phyloP scores from a whole-genome alignment of 2,329 filamentous ascomycete species.

The Dothideomycetes sp. region DNA sequence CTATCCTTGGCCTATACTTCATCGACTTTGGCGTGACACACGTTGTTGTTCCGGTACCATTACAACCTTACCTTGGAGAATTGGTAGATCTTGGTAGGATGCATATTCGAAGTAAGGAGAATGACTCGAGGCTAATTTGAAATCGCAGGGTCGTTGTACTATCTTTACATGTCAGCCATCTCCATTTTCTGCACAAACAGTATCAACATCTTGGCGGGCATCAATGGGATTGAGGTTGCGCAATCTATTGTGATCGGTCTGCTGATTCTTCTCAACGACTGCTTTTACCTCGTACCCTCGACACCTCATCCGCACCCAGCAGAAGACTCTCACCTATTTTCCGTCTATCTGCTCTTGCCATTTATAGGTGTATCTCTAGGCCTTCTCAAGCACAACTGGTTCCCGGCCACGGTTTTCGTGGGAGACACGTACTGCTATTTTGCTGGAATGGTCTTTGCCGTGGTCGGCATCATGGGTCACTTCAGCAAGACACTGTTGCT shows the following conservation, averaged over 20 bases:
- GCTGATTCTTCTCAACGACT: conserved; percentile 76
- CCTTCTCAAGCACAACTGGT: conserved; percentile 87
- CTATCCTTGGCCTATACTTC: conserved; percentile 92
- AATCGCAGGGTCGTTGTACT: conserved; percentile 52
- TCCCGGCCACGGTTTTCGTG: conserved; percentile 87
- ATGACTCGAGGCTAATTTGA: not conserved
- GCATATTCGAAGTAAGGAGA: not conserved
- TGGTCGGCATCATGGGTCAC: conserved; percentile 91
- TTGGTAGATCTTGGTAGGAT: conserved; percentile 61
- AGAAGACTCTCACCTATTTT: conserved; percentile 91
- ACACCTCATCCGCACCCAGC: conserved; percentile 76
- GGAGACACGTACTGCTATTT: conserved; percentile 99
- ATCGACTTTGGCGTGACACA: conserved; percentile 97
- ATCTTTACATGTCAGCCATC: conserved; percentile 90
- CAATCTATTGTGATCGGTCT: conserved; percentile 86
- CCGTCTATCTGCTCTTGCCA: conserved; percentile 83
- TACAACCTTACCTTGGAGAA: conserved; percentile 74
- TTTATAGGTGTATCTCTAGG: conserved; percentile 89
- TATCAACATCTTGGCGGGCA: conserved; percentile 99
- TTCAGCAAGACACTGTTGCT: conserved; percentile 95
- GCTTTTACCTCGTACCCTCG: conserved; percentile 61
- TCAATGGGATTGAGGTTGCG: conserved; percentile 94
- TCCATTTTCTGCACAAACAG: conserved; percentile 97
- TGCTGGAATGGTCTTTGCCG: conserved; percentile 96
- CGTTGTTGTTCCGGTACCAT: conserved; percentile 77